Evolutionary conservation across 2,329 filamentous ascomycete species (phyloP).

Genomic region (Paraphoma chrysanthemicola): DNA sequence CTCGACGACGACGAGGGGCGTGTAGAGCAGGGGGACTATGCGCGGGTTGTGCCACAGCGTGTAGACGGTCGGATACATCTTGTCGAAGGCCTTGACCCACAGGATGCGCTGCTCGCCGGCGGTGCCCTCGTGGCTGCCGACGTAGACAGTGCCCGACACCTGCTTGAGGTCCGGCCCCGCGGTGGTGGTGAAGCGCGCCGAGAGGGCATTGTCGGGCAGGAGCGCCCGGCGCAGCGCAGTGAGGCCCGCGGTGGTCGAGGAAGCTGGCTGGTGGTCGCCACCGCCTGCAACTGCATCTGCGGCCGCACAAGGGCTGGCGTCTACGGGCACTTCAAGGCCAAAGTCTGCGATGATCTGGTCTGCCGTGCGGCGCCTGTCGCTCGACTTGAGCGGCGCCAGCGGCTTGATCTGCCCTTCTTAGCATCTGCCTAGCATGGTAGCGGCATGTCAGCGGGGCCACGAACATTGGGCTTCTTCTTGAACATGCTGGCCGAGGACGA

Average conservation of each 20-base stretch:
- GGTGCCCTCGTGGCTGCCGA: conserved; percentile 61
- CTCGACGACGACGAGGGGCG: conserved; percentile 65
- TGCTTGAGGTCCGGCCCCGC: conserved; percentile 66
- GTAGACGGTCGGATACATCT: conserved; percentile 65
- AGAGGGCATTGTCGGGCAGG: conserved; percentile 68
- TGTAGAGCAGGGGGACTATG: conserved; percentile 69
- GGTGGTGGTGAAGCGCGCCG: conserved; percentile 71
- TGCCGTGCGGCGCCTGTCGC: conserved; percentile 70
- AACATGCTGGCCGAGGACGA: conserved; percentile 56
- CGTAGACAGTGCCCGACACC: conserved; percentile 69
- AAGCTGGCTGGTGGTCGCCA: too few species aligned
- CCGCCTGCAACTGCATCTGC: too few species aligned
- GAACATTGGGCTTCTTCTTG: conserved; percentile 68
- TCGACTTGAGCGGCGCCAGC: conserved; percentile 69
- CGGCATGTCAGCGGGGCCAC: not conserved
- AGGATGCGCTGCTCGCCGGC: conserved; percentile 65
- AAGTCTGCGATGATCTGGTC: conserved; percentile 72
- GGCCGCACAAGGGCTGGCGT: conserved; percentile 35
- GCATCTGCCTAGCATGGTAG: not conserved
- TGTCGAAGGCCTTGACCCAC: conserved; percentile 69
- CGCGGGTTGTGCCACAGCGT: conserved; percentile 70
- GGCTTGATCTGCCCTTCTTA: conserved; percentile 67
- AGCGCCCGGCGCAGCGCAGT: conserved; percentile 65
- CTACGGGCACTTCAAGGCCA: conserved; percentile 56
- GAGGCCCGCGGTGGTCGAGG: conserved; percentile 46